Percentiles rank a stretch among this genome's conserved stretches.
These are phyloP conservation scores for Botrytis elliptica DNA, from an alignment of 2,329 filamentous ascomycete species.

Conservation along the genomic window DNA sequence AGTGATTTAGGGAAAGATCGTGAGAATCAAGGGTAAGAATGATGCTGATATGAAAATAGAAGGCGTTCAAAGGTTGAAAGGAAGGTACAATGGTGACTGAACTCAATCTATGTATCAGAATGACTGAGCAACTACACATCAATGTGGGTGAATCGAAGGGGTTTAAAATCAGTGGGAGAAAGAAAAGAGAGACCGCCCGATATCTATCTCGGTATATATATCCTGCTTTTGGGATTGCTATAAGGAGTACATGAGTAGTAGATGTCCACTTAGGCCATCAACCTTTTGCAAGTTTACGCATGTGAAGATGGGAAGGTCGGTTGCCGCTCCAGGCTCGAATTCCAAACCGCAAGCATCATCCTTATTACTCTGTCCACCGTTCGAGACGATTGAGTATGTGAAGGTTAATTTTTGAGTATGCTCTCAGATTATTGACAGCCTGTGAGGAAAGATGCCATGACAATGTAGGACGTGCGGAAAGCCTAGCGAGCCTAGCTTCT, in stretches of 20 bases:
- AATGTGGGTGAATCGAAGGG: neutral
- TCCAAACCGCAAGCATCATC: neutral
- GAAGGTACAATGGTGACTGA: neutral
- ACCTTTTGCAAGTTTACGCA: neutral
- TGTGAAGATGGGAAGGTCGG: neutral
- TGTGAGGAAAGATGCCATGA: neutral
- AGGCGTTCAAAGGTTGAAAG: neutral
- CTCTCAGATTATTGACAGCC: neutral
- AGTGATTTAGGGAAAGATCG: neutral
- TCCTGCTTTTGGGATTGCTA: neutral
- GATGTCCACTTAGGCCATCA: neutral
- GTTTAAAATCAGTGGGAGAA: neutral
- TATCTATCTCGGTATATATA: neutral
- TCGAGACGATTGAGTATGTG: neutral
- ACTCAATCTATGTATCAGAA: neutral
- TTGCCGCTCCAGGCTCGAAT: neutral
- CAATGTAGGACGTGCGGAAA: neutral
- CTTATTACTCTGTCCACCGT: neutral
- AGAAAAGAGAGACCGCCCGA: neutral
- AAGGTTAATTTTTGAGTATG: neutral
- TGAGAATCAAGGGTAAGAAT: neutral
- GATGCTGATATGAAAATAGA: neutral
- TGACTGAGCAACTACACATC: neutral
- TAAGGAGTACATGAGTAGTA: neutral
- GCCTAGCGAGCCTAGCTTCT: slow-evolving; percentile 1